Conservation (phyloP, 768 basidiomycete species). For the Boletus pseudopeckii region DNA sequence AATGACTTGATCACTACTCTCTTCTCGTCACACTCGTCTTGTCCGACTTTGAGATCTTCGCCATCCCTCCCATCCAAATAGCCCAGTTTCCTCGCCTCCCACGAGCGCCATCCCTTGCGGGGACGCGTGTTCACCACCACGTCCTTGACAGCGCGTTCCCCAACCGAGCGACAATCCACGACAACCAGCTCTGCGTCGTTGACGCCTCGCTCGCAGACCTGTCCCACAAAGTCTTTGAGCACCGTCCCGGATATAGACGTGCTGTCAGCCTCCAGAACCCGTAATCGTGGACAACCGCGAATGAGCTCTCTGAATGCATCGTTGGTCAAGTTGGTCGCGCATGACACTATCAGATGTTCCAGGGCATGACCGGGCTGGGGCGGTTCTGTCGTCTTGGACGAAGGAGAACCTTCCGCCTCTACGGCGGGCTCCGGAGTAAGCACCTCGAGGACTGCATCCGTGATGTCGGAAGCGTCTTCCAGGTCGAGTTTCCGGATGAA, state of each 20-base stretch:
- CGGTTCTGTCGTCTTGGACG: slow-evolving; percentile 14
- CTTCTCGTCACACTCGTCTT: slow-evolving; percentile 76
- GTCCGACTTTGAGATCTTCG: slow-evolving; percentile 62
- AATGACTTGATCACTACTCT: slow-evolving; percentile 81
- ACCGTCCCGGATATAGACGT: slow-evolving; percentile 64
- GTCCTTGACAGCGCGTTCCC: slow-evolving; percentile 62
- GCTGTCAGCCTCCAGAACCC: slow-evolving; percentile 73
- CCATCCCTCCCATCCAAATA: slow-evolving; percentile 71
- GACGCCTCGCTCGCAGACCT: slow-evolving; percentile 45
- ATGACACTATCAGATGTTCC: slow-evolving; percentile 70
- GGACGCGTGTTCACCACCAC: slow-evolving; percentile 57
- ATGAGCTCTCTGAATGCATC: slow-evolving; percentile 64
- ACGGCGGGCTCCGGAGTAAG: slow-evolving; percentile 48
- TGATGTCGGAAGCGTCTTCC: slow-evolving; percentile 77
- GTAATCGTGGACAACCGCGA: slow-evolving; percentile 56
- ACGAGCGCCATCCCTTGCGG: slow-evolving; percentile 69
- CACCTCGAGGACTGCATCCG: slow-evolving; percentile 62
- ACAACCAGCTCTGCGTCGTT: slow-evolving; percentile 58
- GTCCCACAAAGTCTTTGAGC: slow-evolving; percentile 64
- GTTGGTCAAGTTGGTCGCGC: slow-evolving; percentile 60
- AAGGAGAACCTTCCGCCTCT: slow-evolving; percentile 4
- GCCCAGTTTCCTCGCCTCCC: slow-evolving; percentile 63
- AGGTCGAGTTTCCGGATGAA: slow-evolving; percentile 74
- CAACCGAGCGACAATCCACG: slow-evolving; percentile 72
- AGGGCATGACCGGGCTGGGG: slow-evolving; percentile 61